A percentile compares a stretch with the other conserved stretches of the same genome.
Evolutionary conservation across 345 rosid species (phyloP).

Genomic region (Eucalyptus melliodora): DNA sequence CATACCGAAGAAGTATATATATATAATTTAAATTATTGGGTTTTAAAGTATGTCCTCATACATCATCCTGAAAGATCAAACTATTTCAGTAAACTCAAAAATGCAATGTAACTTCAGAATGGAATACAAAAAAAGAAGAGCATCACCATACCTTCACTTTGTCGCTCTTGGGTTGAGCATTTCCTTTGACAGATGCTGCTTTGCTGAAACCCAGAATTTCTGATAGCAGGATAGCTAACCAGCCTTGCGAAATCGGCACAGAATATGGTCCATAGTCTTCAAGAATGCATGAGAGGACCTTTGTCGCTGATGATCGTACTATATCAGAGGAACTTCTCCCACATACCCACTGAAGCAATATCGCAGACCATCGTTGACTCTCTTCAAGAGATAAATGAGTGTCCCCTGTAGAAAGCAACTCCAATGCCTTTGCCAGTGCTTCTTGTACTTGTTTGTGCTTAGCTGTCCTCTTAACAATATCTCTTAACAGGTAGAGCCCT

Average conservation of each 20-base stretch:
- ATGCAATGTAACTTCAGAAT: background rate
- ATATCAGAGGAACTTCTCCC: constrained; percentile 50
- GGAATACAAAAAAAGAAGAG: background rate
- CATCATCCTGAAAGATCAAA: background rate
- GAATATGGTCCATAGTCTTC: constrained; percentile 70
- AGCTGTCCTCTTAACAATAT: constrained; percentile 48
- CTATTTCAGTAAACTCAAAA: background rate
- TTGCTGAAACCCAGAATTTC: constrained; percentile 52
- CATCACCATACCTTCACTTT: constrained; percentile 47
- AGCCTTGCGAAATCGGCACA: constrained; percentile 85
- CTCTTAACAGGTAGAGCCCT: constrained; percentile 87
- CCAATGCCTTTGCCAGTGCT: constrained; percentile 78
- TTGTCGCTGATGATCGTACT: constrained; percentile 57
- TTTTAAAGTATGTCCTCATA: background rate
- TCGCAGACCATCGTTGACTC: constrained; percentile 87
- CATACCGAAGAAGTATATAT: background rate
- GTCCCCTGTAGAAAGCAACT: constrained; percentile 52
- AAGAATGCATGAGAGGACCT: constrained; percentile 72
- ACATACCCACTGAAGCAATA: constrained; percentile 74
- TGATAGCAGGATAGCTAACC: constrained; percentile 69
- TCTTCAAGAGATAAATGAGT: constrained; percentile 73
- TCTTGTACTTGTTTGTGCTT: constrained; percentile 74
- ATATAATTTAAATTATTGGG: background rate
- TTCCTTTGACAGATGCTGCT: constrained; percentile 38
- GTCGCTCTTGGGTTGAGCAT: constrained; percentile 40